Evolutionary conservation across 2,329 filamentous ascomycete genomes (phyloP), one percentile per base, ranked within the genome.

Genomic region (Ophiostoma sp.): DNA sequence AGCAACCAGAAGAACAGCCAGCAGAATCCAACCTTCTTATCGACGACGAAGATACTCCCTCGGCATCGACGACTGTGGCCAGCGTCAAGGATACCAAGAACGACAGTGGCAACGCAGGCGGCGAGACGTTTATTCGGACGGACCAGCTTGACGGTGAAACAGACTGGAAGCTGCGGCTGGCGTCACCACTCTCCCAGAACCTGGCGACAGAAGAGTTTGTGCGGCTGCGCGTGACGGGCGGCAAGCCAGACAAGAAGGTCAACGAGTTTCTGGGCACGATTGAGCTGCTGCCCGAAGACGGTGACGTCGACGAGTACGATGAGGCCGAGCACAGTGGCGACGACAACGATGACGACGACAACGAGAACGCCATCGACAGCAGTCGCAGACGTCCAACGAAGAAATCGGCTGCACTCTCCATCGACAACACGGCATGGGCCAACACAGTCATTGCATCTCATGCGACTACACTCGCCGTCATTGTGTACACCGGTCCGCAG

Each of bases 371-470:
- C 8, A 52, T 31, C 17, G 55, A 42, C 28, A 22, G 12, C 9
- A 33, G n/a, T n/a, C n/a, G 15, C 59, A 64, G 59, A 64, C 59
- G 19, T n/a, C 19, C 59, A 2, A 28, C 52, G 5, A 71, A 57
- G 57, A 71, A 68, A 17, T 76, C 79, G n/a, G 89, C 91, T 2
- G 90, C 95, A 1, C 85, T 99, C 50, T 93, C 90, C 1, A 98
- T 99, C 75, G 96, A 99, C 82, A 98, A 99, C 79, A 98, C 96
- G 8, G 96, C 97, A 11, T 99, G 97, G 96, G 95, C 95, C 22
- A 99, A 98, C 80, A 99, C 96, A 0, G 93, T 99, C 31, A 92
- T 99, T 74, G 96, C 96, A 0, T 98, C 95, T 0, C 96, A 95
- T 80, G 95, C 93, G 0, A 93, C 89, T 3, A 96, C 96, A 0